Evolutionary conservation across 2,329 filamentous ascomycete species (phyloP), one percentile per base, ranked within the genome.

Genomic region (Fusarium sp.): DNA sequence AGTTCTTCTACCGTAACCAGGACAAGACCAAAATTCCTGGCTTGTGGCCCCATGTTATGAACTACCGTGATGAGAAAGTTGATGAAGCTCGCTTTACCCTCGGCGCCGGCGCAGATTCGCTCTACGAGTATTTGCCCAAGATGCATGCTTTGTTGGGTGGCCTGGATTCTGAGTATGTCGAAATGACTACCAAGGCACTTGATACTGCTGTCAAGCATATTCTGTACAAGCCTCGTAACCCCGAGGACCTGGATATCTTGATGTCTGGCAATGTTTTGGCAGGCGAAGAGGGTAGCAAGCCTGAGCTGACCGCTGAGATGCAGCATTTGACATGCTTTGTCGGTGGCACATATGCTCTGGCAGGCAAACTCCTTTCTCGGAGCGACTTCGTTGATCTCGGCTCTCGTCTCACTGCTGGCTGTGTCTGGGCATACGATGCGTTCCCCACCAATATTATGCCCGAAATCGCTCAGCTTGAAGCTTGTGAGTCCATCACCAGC

Each of bases 251-350:
- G 10, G 86, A 93, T 72, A 88, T 94, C 31, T 84, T 94, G 35
- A 83, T 93, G 61, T 85, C 90, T 0, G 91, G 80, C 58, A 84
- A 82, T 54, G 81, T 79, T 49, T 74, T 82, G 42, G 78, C 79
- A 38, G 77, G 77, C 20, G 74, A 77, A n/a, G 69, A 77, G 24
- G 71, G 66, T 17, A 44, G 35, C 20, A 73, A 75, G 52, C 70
- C 78, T 26, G 79, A 82, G 28, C 79, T 83, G 22, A 73, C 75
- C 14, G 70, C 78, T 28, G 80, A 83, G 65, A 83, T 82, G 79
- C 80, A 91, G 66, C 93, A 94, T 78, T 84, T 94, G 5, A 87
- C 88, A 7, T 95, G 92, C 81, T 95, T 93, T 78, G 85, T 89
- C 7, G 92, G 92, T 12, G 93, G 92, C 15, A 91, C 92, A 85